Percentiles rank a stretch among this genome's conserved stretches.
phyloP scores from a whole-genome alignment of 139 green algal genomes.

The Chlamydomonas schloesseri region DNA sequence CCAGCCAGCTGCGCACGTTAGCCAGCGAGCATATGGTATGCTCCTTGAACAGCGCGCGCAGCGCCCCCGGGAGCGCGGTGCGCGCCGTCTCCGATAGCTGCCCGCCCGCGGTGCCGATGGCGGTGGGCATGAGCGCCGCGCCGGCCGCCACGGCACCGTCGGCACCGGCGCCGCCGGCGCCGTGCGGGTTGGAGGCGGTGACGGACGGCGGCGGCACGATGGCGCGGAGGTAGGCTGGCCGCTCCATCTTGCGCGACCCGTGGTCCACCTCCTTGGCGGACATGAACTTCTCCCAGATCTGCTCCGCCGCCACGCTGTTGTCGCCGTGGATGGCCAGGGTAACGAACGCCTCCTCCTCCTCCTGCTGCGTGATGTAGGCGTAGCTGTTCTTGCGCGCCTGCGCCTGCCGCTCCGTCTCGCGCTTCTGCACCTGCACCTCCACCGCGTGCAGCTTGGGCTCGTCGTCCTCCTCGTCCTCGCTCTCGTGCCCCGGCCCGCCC shows the following conservation, averaged over 20 bases:
- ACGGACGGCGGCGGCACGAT: slow-evolving; percentile 12
- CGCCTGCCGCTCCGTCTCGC: slow-evolving; percentile 89
- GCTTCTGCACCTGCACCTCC: slow-evolving; percentile 74
- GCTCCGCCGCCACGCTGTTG: slow-evolving; percentile 20
- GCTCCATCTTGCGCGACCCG: background rate
- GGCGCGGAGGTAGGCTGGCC: slow-evolving; percentile 16
- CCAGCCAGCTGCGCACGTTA: slow-evolving; percentile 54
- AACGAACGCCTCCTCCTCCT: slow-evolving; percentile 62
- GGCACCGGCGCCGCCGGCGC: background rate
- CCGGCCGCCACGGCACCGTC: background rate
- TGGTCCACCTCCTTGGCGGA: slow-evolving; percentile 34
- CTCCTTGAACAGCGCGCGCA: slow-evolving; percentile 44
- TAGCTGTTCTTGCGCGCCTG: slow-evolving; percentile 58
- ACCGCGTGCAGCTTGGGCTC: slow-evolving; percentile 48
- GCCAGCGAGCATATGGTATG: slow-evolving; percentile 53
- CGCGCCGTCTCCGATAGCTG: slow-evolving; percentile 29
- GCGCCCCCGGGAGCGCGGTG: slow-evolving; percentile 21
- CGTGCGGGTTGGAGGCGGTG: background rate
- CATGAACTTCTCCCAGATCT: slow-evolving; percentile 45
- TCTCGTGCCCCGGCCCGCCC: slow-evolving; percentile 11
- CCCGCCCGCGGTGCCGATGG: background rate
- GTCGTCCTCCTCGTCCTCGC: slow-evolving; percentile 62
- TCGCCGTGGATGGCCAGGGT: slow-evolving; percentile 40
- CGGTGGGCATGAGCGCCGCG: background rate
- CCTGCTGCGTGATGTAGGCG: slow-evolving; percentile 59